Base-by-base conservation (phyloP, 768 basidiomycete species). In the Tylopilus balloui region DNA sequence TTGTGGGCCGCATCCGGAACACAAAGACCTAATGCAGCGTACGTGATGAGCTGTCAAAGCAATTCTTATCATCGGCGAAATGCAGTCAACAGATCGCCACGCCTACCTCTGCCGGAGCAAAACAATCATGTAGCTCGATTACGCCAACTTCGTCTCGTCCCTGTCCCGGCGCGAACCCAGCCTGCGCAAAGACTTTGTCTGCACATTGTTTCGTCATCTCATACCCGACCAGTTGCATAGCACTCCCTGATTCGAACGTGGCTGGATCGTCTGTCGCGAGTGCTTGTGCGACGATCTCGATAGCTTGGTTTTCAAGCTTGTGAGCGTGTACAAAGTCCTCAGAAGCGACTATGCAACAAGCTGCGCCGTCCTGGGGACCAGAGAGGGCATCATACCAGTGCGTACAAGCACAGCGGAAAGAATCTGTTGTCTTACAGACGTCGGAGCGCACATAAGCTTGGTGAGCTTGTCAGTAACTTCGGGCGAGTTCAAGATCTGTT, bases 361-460 rank as follows among this genome's bases (percentile, higher is more conserved):
- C 84, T 23, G 86, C 84, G 17, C 83, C 83, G 55, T 87, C 84
- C 85, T 86, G 29, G 12, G 13, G 19, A 4, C 29, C 39, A 19
- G 24, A 17, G 15, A 35, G 23, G 20, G n/a, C n/a, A 3, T 0
- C 2, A n/a, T n/a, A 6, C 39, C n/a, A 45, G 12, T 12, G 6
- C 14, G 27, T 24, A 27, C 7, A 31, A 14, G 19, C 12, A n/a
- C 6, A 6, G 10, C 17, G 4, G 17, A 12, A 13, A 23, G n/a
- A 17, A 37, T 37, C 17, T 7, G 12, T 15, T 7, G n/a, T 60
- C 77, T 52, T 48, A 81, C 86, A 31, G 80, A 89, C n/a, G 88
- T 91, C 0, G 88, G 88, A 54, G 84, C 87, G 60, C 86, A 91
- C 86, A 89, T 91, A 62, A 78, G 81, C 64, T 84, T 85, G 0